Percentiles rank a stretch among this genome's conserved stretches.
Evolutionary conservation across 192 early-diverging fungal species (phyloP).

Genomic region (Coemansia sp.): DNA sequence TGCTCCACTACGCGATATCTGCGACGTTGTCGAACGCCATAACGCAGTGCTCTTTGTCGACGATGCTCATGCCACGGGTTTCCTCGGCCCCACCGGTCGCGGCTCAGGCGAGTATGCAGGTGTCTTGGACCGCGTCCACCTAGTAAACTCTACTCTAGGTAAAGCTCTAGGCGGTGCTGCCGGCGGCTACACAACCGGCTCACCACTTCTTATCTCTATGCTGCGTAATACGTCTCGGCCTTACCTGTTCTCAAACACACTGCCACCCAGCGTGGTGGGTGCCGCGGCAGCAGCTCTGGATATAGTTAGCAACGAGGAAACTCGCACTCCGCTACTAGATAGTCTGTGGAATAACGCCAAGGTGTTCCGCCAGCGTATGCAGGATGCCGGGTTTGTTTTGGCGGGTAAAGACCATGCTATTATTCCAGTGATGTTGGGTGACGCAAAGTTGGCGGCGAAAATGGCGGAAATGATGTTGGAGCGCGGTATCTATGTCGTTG

Average conservation of each 20-base stretch:
- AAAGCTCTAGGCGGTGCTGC: slow-evolving; percentile 60
- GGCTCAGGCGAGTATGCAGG: slow-evolving; percentile 69
- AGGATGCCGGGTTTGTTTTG: slow-evolving; percentile 61
- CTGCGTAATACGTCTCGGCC: slow-evolving; percentile 58
- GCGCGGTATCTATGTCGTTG: slow-evolving; percentile 58
- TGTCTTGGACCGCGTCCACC: slow-evolving; percentile 56
- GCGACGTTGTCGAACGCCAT: slow-evolving; percentile 70
- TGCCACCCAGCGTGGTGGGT: slow-evolving; percentile 58
- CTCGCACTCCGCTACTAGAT: slow-evolving; percentile 47
- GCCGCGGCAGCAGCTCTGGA: slow-evolving; percentile 56
- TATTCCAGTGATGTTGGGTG: slow-evolving; percentile 60
- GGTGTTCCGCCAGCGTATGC: slow-evolving; percentile 60
- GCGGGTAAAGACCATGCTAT: slow-evolving; percentile 63
- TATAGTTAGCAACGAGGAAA: slow-evolving; percentile 49
- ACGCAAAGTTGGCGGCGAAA: slow-evolving; percentile 52
- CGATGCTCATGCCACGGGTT: slow-evolving; percentile 71
- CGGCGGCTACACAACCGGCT: slow-evolving; percentile 54
- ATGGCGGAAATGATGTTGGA: slow-evolving; percentile 58
- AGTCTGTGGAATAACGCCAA: slow-evolving; percentile 61
- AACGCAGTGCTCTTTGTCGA: slow-evolving; percentile 72
- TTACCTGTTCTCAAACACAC: slow-evolving; percentile 60
- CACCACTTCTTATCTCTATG: slow-evolving; percentile 42
- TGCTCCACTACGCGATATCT: slow-evolving; percentile 61
- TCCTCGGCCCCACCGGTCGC: slow-evolving; percentile 63
- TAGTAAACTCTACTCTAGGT: slow-evolving; percentile 63